phyloP scores from a whole-genome alignment of 139 green algal genomes.

The Trebouxia sp. region DNA sequence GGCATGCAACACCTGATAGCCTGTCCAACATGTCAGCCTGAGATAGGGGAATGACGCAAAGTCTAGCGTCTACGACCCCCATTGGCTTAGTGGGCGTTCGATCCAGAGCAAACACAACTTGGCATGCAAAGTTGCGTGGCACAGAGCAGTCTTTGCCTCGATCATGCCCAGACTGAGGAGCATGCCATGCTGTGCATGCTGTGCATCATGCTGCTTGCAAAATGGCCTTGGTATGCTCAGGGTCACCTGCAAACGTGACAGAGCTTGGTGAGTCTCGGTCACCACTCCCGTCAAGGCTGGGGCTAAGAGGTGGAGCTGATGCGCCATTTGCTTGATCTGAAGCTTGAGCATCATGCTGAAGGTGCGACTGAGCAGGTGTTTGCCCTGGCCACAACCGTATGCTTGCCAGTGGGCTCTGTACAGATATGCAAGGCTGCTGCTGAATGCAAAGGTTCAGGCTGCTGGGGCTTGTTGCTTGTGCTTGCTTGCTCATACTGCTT shows the following conservation, averaged over 20 bases:
- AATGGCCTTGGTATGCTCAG: background rate
- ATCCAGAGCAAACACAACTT: no score
- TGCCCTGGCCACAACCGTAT: no score
- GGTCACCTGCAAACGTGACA: background rate
- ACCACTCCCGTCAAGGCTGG: constrained; percentile 1
- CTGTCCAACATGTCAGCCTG: background rate
- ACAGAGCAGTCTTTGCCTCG: background rate
- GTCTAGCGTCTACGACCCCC: background rate
- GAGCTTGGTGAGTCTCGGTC: background rate
- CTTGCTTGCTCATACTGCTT: background rate
- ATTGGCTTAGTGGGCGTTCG: no score
- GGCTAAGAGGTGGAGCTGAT: background rate
- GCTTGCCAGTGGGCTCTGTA: background rate
- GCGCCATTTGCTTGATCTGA: background rate
- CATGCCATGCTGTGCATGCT: background rate
- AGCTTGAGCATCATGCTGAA: background rate
- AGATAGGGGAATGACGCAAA: background rate
- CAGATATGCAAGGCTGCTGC: background rate
- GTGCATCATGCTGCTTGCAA: no score
- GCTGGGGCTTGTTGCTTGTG: background rate
- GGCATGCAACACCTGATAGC: background rate
- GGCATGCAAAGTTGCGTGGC: no score
- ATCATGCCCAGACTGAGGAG: background rate
- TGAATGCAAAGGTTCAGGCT: no score
- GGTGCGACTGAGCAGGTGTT: no score